Conservation (phyloP, 1,139 yeast genomes). For the Scheffersomyces segobiensis region DNA sequence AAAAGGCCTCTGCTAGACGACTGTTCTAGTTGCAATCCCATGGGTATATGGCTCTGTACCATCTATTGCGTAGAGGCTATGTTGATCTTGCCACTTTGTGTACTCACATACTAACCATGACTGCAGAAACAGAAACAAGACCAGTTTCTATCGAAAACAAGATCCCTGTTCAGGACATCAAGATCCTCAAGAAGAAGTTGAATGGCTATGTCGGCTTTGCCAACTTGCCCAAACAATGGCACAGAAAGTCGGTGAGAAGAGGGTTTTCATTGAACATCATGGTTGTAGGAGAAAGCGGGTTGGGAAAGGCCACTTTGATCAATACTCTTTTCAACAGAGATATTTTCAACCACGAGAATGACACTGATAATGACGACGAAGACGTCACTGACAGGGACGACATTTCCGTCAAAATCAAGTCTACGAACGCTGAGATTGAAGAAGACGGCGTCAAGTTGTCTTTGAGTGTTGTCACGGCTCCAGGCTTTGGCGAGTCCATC, state of each 20-base stretch:
- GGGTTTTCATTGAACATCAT: conserved; percentile 91
- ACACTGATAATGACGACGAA: conserved; percentile 14
- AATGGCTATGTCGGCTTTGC: conserved; percentile 97
- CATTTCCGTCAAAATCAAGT: conserved; percentile 58
- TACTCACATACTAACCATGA: not conserved
- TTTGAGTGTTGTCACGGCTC: conserved; percentile 84
- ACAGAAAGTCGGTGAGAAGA: conserved; percentile 86
- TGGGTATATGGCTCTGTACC: not conserved
- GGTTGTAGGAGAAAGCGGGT: conserved; percentile 90
- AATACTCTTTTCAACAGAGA: conserved; percentile 87
- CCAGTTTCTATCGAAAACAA: not conserved
- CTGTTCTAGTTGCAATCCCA: too few relatives aligned
- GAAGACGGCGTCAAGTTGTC: conserved; percentile 92
- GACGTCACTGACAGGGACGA: conserved; percentile 15
- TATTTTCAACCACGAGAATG: conserved; percentile 38
- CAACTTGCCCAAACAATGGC: conserved; percentile 98
- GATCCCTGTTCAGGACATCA: conserved; percentile 35
- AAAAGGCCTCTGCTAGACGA: not conserved
- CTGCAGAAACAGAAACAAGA: not conserved
- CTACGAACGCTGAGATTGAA: conserved; percentile 73
- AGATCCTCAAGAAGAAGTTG: conserved; percentile 76
- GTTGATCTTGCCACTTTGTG: not conserved
- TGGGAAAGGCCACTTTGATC: conserved; percentile 91
- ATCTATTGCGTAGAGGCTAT: not conserved
- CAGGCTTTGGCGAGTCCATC: conserved; percentile 92